Percentiles rank a stretch among this genome's conserved stretches.
Conservation (phyloP, 352 stramenopile species). For the Globisporangium lucens region DNA sequence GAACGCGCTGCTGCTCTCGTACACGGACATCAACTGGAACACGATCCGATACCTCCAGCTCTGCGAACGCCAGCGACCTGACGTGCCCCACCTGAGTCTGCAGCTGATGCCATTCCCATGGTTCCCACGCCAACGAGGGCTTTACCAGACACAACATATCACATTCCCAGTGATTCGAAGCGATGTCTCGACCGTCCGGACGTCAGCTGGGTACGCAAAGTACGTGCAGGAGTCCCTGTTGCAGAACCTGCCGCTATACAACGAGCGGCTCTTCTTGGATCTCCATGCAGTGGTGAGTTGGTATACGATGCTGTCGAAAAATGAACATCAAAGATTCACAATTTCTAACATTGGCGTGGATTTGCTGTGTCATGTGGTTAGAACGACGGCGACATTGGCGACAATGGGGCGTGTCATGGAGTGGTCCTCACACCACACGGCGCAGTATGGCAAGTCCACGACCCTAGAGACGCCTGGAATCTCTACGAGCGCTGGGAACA, state of each 20-base stretch:
- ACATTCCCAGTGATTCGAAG: constrained; percentile 31
- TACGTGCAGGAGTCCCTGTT: constrained; percentile 43
- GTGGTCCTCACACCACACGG: constrained; percentile 40
- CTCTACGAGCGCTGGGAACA: constrained; percentile 23
- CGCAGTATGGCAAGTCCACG: constrained; percentile 42
- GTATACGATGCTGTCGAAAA: not conserved
- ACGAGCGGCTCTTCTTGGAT: constrained; percentile 43
- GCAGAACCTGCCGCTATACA: constrained; percentile 28
- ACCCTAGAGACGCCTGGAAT: constrained; percentile 5
- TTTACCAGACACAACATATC: constrained; percentile 28
- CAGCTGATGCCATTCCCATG: constrained; percentile 86
- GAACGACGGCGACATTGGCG: constrained; percentile 42
- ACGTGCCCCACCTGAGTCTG: constrained; percentile 69
- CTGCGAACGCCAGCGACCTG: constrained; percentile 49
- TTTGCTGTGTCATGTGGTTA: constrained; percentile 8
- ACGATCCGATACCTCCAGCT: constrained; percentile 64
- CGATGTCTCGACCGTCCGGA: constrained; percentile 36
- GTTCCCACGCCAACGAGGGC: constrained; percentile 48
- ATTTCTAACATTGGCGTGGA: not conserved
- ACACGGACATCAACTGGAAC: constrained; percentile 87
- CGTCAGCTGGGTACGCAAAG: constrained; percentile 33
- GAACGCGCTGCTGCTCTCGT: constrained; percentile 59
- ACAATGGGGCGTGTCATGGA: constrained; percentile 34
- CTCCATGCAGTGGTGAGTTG: constrained; percentile 46
- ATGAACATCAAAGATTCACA: not conserved